Evolutionary conservation across 2,329 filamentous ascomycete genomes (phyloP).

Genomic region (Penicillium sp.): DNA sequence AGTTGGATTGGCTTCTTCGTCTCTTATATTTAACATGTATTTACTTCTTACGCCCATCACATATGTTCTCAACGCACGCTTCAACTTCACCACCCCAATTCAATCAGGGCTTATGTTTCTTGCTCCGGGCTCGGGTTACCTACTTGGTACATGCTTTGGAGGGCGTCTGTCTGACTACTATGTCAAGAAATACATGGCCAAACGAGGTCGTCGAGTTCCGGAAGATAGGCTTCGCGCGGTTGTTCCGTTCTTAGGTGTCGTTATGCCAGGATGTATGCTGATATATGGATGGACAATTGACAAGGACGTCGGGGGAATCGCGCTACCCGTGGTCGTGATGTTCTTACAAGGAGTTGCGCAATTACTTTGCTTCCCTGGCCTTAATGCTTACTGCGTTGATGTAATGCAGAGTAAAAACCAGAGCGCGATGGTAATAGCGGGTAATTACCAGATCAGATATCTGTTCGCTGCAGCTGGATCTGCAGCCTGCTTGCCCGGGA

Average conservation of each 20-base stretch:
- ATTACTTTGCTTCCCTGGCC: conserved; percentile 68
- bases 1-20: conserved; percentile 56
- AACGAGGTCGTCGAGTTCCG: conserved; percentile 57
- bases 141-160: conserved; percentile 67
- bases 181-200: conserved; percentile 61
- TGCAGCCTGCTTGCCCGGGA: conserved; percentile 67
- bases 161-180: conserved; percentile 66
- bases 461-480: conserved; percentile 67
- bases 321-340: conserved; percentile 64
- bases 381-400: conserved; percentile 79
- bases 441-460: conserved; percentile 76
- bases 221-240: conserved; percentile 64
- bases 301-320: conserved; percentile 51
- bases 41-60: conserved; percentile 65
- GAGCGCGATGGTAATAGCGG: conserved; percentile 69
- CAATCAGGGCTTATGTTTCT: conserved; percentile 70
- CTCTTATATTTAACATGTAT: conserved; percentile 73
- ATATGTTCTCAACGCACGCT: conserved; percentile 73
- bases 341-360: conserved; percentile 71
- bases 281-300: conserved; percentile 65
- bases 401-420: conserved; percentile 63
- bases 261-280: conserved; percentile 61
- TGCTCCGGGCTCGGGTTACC: conserved; percentile 66
- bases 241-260: conserved; percentile 53
- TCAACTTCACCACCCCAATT: conserved; percentile 62